Conservation (phyloP, 768 basidiomycete species). For the Russula foetens region DNA sequence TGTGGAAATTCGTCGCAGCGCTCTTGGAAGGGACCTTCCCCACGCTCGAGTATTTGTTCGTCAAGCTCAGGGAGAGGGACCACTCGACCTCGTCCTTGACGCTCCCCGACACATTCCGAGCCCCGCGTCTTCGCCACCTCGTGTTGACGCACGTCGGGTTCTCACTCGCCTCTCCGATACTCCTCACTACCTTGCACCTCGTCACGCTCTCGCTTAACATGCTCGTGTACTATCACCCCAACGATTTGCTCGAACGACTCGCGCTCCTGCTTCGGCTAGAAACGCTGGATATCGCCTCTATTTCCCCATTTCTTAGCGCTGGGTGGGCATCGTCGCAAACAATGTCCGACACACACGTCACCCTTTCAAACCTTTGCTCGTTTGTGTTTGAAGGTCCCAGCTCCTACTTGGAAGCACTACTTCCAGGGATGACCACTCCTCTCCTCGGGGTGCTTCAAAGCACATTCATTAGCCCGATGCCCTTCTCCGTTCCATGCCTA, state of each 20-base stretch:
- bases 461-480: not conserved
- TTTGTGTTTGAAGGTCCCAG: not conserved
- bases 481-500: not conserved
- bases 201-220: not conserved
- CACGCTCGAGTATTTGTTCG: too few species aligned
- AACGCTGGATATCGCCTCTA: not conserved
- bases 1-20: too few species aligned
- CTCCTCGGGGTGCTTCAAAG: not conserved
- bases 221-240: not conserved
- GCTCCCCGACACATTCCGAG: not conserved
- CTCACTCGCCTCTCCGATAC: not conserved
- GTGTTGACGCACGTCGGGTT: not conserved
- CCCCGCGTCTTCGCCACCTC: not conserved
- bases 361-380: not conserved
- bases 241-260: not conserved
- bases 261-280: not conserved
- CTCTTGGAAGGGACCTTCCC: too few species aligned
- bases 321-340: not conserved
- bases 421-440: not conserved
- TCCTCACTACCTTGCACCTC: not conserved
- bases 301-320: not conserved
- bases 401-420: not conserved
- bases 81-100: too few species aligned
- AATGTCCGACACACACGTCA: not conserved
- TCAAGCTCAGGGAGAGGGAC: too few species aligned